Percentiles rank a stretch among this genome's conserved stretches.
Evolutionary conservation across 1,284 basidiomycete species (phyloP).

Genomic region (Puccinia hordei): DNA sequence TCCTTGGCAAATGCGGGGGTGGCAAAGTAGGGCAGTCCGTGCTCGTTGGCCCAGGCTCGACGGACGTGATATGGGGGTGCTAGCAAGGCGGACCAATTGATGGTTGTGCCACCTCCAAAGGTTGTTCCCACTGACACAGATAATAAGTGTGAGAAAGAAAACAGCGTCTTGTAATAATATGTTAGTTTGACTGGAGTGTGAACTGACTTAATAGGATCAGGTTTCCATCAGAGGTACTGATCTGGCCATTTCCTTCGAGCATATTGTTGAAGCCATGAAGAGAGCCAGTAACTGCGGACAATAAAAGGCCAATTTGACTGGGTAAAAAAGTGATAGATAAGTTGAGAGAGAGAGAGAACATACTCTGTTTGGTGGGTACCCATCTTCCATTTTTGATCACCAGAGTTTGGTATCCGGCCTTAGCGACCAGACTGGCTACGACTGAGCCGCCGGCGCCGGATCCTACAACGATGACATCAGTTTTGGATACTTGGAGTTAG

Average conservation of each 20-base stretch:
- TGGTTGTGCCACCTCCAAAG: slow-evolving; percentile 62
- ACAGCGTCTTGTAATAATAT: too few species aligned
- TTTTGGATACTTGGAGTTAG: background rate
- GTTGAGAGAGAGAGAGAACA: background rate
- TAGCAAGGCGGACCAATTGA: slow-evolving; percentile 63
- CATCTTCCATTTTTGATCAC: slow-evolving; percentile 63
- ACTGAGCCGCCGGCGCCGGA: slow-evolving; percentile 62
- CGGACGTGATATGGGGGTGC: slow-evolving; percentile 60
- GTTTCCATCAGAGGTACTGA: slow-evolving; percentile 60
- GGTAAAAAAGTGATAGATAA: background rate
- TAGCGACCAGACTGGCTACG: slow-evolving; percentile 59
- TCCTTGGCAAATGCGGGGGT: slow-evolving; percentile 57
- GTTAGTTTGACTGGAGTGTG: background rate
- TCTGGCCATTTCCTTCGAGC: slow-evolving; percentile 59
- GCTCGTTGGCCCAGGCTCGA: slow-evolving; percentile 60
- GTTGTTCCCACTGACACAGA: slow-evolving; percentile 56
- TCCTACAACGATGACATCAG: slow-evolving; percentile 58
- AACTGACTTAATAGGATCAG: slow-evolving; percentile 58
- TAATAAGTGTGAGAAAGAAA: too few species aligned
- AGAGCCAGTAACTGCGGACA: slow-evolving; percentile 22
- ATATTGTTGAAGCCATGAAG: background rate
- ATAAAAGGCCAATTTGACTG: slow-evolving; percentile 58
- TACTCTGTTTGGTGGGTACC: slow-evolving; percentile 58
- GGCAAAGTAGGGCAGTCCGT: slow-evolving; percentile 58
- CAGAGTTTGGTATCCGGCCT: slow-evolving; percentile 60